Conservation (phyloP, 2,329 filamentous ascomycete species). For the Fusarium foetens region DNA sequence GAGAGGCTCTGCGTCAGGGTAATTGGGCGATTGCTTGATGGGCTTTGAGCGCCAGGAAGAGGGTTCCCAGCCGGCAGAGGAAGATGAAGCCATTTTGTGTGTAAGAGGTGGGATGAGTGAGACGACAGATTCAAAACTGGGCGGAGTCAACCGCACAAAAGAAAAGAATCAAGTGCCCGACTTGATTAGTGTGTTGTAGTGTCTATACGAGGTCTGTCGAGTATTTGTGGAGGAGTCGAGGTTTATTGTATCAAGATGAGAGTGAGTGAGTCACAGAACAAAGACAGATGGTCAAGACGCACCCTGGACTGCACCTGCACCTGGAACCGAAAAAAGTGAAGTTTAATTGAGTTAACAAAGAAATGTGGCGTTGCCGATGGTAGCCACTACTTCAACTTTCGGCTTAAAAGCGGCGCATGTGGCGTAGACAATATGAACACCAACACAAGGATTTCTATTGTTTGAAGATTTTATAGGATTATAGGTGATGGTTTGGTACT, state of each 20-base stretch:
- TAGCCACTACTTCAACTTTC: constrained; percentile 13
- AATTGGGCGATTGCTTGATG: constrained; percentile 79
- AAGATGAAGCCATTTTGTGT: constrained; percentile 47
- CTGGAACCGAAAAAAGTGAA: constrained; percentile 20
- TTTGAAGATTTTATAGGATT: not conserved
- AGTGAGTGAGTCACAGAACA: constrained; percentile 36
- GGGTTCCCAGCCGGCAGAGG: constrained; percentile 61
- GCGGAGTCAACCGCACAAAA: constrained; percentile 2
- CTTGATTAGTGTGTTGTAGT: not conserved
- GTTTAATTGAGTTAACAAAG: constrained; percentile 22
- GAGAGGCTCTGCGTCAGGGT: constrained; percentile 70
- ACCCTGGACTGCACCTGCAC: constrained; percentile 5
- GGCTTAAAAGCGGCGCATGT: constrained; percentile 10
- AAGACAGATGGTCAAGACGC: constrained; percentile 20
- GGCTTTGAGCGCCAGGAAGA: constrained; percentile 81
- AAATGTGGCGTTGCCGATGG: constrained; percentile 29
- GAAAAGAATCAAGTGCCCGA: not conserved
- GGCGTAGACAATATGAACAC: constrained; percentile 7
- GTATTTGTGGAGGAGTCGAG: constrained; percentile 2
- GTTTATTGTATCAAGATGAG: not conserved
- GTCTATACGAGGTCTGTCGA: not conserved
- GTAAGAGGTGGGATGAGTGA: constrained; percentile 8
- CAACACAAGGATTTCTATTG: not conserved
- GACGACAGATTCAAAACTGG: not conserved
- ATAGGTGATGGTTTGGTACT: not conserved